Base-by-base conservation (phyloP, 129 eudicot species). In the carrot (Daucus carota) region DNA sequence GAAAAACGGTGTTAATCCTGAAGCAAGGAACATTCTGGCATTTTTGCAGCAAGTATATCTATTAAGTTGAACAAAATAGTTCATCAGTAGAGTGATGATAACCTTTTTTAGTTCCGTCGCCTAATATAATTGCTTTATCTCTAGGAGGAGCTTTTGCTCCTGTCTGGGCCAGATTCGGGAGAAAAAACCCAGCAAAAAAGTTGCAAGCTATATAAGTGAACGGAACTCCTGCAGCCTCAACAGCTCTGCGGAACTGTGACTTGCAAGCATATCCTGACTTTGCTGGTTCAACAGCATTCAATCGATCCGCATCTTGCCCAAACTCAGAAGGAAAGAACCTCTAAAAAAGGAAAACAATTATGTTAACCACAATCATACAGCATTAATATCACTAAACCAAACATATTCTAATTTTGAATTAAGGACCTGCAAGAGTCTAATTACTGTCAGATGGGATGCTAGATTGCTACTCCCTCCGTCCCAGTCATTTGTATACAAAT, bases 291-390 rank as follows among this genome's bases (percentile, higher is more conserved):
- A 75, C 79, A 40, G 79, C 79, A 41, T 18, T 46, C 43, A 66
- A 36, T 17, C 60, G 72, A 41, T 75, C 79, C 41, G 62, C 79
- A 75, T 75, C 79, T 50, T 75, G 65, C 66, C 79, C 79, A 60
- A 75, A 75, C 79, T 75, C 79, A 6, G 79, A 75, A 14, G 79
- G 79, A 16, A 59, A 75, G 72, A 75, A 75, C 42, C 79, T 75
- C 79, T 75, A 54, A 4, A 41, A 3, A 59, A 59, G 6, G 40
- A 2, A 36, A 36, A 36, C n/a, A n/a, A n/a, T n/a, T n/a, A n/a
- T n/a, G n/a, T n/a, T n/a, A n/a, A n/a, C n/a, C n/a, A n/a, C n/a
- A n/a, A n/a, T n/a, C n/a, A n/a, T n/a, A n/a, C n/a, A n/a, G n/a
- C n/a, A n/a, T n/a, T n/a, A n/a, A n/a, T n/a, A n/a, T n/a, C n/a